These are phyloP conservation scores for Starmerella sp. DNA, from an alignment of 805 yeast species.

Conservation along the genomic window DNA sequence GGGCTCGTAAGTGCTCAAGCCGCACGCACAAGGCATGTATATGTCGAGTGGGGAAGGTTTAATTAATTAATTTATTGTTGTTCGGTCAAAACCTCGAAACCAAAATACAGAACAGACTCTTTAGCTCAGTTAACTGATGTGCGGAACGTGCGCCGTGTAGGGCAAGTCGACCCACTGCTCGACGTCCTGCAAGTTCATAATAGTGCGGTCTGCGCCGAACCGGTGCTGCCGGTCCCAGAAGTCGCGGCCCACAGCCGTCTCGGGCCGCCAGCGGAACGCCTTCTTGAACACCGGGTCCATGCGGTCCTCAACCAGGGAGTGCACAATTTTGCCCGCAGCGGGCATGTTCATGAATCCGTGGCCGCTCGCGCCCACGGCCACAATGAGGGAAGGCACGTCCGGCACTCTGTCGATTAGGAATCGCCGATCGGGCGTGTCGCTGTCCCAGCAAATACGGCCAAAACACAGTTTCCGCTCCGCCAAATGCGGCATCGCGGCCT, in stretches of 20 bases:
- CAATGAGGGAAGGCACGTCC: not conserved
- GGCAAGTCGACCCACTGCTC: not conserved
- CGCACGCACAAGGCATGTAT: not conserved
- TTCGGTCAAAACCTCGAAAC: too few species aligned
- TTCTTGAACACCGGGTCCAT: conserved; percentile 1
- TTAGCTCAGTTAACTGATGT: not conserved
- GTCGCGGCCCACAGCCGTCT: not conserved
- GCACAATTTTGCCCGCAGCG: not conserved
- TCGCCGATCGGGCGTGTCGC: not conserved
- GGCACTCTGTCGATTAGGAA: not conserved
- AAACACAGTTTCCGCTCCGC: not conserved
- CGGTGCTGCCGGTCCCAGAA: conserved; percentile 1
- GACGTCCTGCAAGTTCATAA: not conserved
- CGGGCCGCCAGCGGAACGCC: conserved; percentile 2
- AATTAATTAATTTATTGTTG: not conserved
- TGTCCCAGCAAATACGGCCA: conserved; percentile 1
- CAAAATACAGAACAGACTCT: too few species aligned
- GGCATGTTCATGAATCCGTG: conserved; percentile 3
- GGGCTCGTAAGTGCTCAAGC: not conserved
- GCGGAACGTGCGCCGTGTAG: not conserved
- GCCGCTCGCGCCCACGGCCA: not conserved
- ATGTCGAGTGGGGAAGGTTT: too few species aligned
- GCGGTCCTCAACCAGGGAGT: not conserved
- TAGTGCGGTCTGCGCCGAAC: not conserved
- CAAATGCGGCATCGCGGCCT: not conserved